Evolutionary conservation across 1,139 yeast genomes (phyloP).

Genomic region (Suhomyces taliae): DNA sequence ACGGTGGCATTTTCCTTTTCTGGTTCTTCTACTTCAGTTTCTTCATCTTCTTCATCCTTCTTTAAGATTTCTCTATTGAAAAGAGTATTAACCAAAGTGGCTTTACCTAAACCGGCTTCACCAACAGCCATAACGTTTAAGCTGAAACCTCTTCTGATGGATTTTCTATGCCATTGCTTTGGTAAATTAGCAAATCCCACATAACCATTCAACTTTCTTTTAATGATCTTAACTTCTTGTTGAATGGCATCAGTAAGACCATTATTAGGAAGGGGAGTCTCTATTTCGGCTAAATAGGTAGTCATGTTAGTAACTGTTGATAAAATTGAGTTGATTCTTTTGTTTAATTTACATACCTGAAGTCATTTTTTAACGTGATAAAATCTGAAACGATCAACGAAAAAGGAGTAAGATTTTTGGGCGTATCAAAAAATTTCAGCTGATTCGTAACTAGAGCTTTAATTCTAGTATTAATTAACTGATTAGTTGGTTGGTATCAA

Average conservation of each 20-base stretch:
- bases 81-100: slow-evolving; percentile 87
- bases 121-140: slow-evolving; percentile 90
- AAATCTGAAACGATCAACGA: slow-evolving; percentile 4
- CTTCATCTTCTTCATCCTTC: slow-evolving; percentile 18
- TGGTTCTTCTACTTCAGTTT: slow-evolving; percentile 19
- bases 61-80: slow-evolving; percentile 73
- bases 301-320: slow-evolving; percentile 9
- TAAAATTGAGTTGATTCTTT: neutral
- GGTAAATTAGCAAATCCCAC: slow-evolving; percentile 99
- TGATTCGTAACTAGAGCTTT: neutral
- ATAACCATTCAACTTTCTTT: slow-evolving; percentile 83
- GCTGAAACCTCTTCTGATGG: slow-evolving; percentile 90
- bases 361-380: slow-evolving; percentile 4
- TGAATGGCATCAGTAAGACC: slow-evolving; percentile 19
- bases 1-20: slow-evolving; percentile 34
- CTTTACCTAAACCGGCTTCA: slow-evolving; percentile 90
- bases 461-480: neutral
- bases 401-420: neutral
- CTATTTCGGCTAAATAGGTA: slow-evolving; percentile 12
- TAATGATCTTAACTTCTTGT: slow-evolving; percentile 58
- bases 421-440: slow-evolving; percentile 1
- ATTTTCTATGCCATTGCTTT: slow-evolving; percentile 97
- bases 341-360: slow-evolving; percentile 8
- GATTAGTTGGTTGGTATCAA: neutral
- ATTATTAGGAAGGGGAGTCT: slow-evolving; percentile 7